Conservation (phyloP, 2,329 filamentous ascomycete species). For the Teratosphaeriaceae sp. region DNA sequence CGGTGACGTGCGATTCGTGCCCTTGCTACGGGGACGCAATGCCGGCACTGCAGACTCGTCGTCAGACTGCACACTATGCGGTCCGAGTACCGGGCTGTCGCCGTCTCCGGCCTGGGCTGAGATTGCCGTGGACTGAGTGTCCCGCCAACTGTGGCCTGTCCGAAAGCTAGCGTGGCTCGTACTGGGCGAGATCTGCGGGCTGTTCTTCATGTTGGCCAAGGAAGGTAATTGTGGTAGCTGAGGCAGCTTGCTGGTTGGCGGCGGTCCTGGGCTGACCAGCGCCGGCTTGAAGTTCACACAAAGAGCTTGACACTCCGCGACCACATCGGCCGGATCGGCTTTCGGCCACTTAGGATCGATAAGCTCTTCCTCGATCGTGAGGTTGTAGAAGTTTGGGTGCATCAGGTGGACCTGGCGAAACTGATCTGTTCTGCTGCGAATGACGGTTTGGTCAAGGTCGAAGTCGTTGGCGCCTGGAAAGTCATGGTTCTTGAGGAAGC, state of each 20-base stretch:
- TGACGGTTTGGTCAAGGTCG: conserved; percentile 71
- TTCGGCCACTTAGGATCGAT: conserved; percentile 74
- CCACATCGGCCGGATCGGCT: conserved; percentile 70
- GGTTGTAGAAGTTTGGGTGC: conserved; percentile 77
- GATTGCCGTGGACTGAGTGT: conserved; percentile 47
- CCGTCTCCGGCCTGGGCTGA: conserved; percentile 27
- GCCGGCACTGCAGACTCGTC: conserved; percentile 12
- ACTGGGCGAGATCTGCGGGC: conserved; percentile 24
- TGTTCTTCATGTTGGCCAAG: conserved; percentile 25
- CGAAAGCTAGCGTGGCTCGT: conserved; percentile 24
- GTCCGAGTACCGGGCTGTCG: conserved; percentile 60
- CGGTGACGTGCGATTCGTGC: conserved; percentile 13
- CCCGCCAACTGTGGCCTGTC: conserved; percentile 44
- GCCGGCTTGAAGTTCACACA: conserved; percentile 41
- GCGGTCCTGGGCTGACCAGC: conserved; percentile 41
- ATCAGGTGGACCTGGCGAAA: conserved; percentile 68
- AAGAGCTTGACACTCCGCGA: conserved; percentile 71
- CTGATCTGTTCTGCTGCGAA: conserved; percentile 66
- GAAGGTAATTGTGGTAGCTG: conserved; percentile 37
- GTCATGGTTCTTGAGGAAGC: conserved; percentile 67
- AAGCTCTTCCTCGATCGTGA: conserved; percentile 74
- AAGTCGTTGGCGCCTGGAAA: conserved; percentile 65
- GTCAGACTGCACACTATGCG: conserved; percentile 23
- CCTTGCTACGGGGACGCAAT: conserved; percentile 16
- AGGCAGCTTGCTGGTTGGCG: conserved; percentile 41